Base-by-base conservation (phyloP, 208 protist genomes). In the Leishmania arabica region DNA sequence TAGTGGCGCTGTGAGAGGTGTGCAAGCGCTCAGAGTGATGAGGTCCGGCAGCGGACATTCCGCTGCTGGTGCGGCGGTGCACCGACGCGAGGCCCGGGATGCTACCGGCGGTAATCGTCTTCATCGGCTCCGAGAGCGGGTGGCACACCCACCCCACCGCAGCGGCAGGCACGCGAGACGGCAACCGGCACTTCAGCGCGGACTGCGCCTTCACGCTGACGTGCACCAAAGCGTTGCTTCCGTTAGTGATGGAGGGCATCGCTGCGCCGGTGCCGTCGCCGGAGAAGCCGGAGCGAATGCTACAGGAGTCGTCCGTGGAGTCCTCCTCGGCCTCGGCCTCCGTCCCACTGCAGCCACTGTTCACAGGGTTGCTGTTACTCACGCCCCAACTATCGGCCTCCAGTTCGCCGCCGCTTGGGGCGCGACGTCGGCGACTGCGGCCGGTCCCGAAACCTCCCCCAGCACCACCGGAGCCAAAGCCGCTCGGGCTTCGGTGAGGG, bases 141-240 rank as follows among this genome's bases (percentile, higher is more conserved):
- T 77, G 53, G 47, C 71, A 53, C 9, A 91, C 76, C 89, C 87
- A 93, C 51, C 81, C 82, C 37, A 86, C 92, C 69, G 83, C 83
- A 6, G 88, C 88, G 17, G 89, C 84, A 42, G 87, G 89, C 53
- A 93, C 86, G 37, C 86, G 84, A 19, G 88, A 65, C 4, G 88
- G 85, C 42, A 93, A 58, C 53, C 84, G 87, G 49, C 76, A 88
- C 72, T 87, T 84, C 15, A 80, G 81, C 73, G 86, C 78, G 5
- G 86, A 85, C 64, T 75, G 78, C 54, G 83, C 65, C 71, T 72
- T 80, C 56, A 84, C 74, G 58, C 60, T 54, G 24, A 73, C 78
- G 37, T 79, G 83, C 66, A 64, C 72, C 13, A 80, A 42, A 24
- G 78, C 78, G 54, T 75, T 77, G 78, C 74, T 79, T 68, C 75